Evolutionary conservation across 2,329 filamentous ascomycete genomes (phyloP).

Genomic region (Talaromyces sp.): DNA sequence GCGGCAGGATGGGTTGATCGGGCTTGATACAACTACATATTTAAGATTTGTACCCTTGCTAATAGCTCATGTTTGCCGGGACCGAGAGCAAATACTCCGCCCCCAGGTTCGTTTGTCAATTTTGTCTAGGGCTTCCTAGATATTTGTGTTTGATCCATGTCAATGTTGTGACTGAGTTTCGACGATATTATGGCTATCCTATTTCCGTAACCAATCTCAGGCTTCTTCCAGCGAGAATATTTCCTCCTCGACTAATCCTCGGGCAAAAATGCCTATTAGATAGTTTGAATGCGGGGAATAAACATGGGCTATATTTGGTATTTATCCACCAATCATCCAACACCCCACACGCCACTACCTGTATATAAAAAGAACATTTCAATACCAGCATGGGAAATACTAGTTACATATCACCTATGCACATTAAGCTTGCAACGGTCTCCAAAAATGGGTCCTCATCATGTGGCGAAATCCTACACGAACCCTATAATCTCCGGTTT

Average conservation of each 20-base stretch:
- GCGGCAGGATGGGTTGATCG: too few relatives aligned
- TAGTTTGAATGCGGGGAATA: background rate
- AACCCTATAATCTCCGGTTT: conserved; percentile 48
- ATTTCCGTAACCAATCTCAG: background rate
- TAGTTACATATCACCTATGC: background rate
- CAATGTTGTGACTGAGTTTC: background rate
- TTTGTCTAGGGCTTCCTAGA: too few relatives aligned
- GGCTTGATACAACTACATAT: too few relatives aligned
- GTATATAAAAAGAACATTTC: background rate
- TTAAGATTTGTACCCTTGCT: too few relatives aligned
- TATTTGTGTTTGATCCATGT: background rate
- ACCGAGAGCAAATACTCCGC: too few relatives aligned
- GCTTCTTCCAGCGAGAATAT: background rate
- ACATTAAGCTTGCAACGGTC: background rate
- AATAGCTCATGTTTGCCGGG: too few relatives aligned
- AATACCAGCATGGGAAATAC: background rate
- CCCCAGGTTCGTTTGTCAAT: too few relatives aligned
- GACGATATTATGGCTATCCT: background rate
- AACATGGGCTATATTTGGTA: background rate
- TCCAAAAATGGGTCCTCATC: background rate
- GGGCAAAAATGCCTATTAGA: background rate
- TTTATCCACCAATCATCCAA: background rate
- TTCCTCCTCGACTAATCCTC: background rate
- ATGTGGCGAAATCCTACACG: background rate
- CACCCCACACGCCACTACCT: background rate